These are phyloP conservation scores for Colletotrichum chrysophilum DNA, from an alignment of 2,329 filamentous ascomycete genomes.

Conservation along the genomic window DNA sequence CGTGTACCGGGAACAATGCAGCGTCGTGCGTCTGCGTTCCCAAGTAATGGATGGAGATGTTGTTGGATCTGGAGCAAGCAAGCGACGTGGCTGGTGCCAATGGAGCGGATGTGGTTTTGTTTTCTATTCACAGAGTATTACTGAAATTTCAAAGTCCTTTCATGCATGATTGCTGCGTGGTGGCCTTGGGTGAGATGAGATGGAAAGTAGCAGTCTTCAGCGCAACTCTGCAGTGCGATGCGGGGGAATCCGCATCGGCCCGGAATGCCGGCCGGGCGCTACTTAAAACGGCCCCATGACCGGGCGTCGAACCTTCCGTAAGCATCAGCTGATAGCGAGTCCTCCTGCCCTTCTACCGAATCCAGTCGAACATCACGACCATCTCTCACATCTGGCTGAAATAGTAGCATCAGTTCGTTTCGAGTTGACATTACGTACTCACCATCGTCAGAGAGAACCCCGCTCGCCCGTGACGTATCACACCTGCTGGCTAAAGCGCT, in stretches of 20 bases:
- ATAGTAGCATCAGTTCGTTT: too few relatives aligned
- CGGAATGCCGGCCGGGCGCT: slow-evolving; percentile 1
- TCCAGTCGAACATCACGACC: background rate
- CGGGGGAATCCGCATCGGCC: background rate
- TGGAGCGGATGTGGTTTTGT: background rate
- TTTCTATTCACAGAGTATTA: background rate
- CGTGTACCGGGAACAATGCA: background rate
- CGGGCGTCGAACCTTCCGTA: background rate
- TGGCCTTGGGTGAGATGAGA: background rate
- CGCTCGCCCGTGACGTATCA: background rate
- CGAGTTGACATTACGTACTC: too few relatives aligned
- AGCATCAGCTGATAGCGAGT: background rate
- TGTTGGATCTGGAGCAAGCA: background rate
- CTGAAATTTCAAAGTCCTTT: background rate
- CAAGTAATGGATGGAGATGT: background rate
- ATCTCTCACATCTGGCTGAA: accelerated
- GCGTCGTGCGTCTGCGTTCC: background rate
- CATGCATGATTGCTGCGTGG: background rate
- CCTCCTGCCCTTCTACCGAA: background rate
- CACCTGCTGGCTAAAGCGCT: background rate
- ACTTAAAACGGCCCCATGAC: background rate
- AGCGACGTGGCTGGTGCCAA: background rate
- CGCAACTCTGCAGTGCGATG: background rate
- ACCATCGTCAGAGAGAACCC: background rate
- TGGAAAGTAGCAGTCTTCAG: background rate